Base-by-base conservation (phyloP, 352 stramenopile species). In the Phytopythium kandeliae region DNA sequence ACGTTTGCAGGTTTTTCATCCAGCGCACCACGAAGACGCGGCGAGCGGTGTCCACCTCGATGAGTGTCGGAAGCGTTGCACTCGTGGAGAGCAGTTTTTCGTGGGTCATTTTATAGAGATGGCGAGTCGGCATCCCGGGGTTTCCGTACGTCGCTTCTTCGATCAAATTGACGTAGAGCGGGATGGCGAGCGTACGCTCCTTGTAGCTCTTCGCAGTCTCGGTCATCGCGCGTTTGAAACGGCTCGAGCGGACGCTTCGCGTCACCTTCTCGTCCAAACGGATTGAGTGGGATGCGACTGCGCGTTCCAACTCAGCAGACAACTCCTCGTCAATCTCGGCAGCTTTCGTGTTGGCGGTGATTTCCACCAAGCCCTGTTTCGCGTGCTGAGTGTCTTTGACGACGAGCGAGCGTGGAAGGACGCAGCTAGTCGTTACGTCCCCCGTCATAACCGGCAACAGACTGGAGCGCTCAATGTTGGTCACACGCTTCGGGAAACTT, bases 81-180 rank as follows among this genome's bases (percentile, higher is more conserved):
- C 72, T 55, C 8, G 55, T 68, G 19, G 59, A 51, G 21, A 53
- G 55, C 15, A 89, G 48, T 25, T 70, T 63, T 43, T 62, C 44
- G 26, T 67, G 56, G 48, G 84, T 54, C 37, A 57, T 43, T 17
- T 67, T 65, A 42, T 78, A 75, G 25, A 86, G 55, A 22, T 89
- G 78, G 11, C 48, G 51, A 13, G 67, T 35, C 33, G 46, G 48
- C 10, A 60, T 56, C 38, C 69, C 56, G 2, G 56, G 60, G 16
- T 75, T 57, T 47, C 71, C 74, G 54, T 78, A 86, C 16, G 72
- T 53, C 37, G 71, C 62, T 48, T 89, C 75, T 58, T 89, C 78
- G 22, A 89, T 47, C 21, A 86, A 55, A 43, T 57, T 57, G 8
- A 83, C 64, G 48, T 86, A 89, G 28, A 67, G 43, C 28, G 78